Base-by-base conservation (phyloP, 148 eudicot species). In the Rhododendron simsii region DNA sequence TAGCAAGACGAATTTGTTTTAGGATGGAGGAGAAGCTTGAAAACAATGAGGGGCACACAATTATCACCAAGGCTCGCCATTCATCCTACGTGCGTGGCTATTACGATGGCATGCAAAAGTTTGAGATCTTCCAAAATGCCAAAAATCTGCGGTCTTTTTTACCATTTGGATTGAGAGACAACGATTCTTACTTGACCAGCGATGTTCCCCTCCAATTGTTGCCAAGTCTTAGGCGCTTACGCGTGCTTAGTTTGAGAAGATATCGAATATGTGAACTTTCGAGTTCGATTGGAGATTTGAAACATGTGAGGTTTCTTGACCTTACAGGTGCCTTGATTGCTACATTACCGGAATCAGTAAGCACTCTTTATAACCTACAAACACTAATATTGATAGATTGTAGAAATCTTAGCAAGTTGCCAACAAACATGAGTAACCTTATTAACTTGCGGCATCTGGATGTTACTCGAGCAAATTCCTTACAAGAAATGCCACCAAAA, bases 361-460 rank as follows among this genome's bases (percentile, higher is more conserved):
- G 78, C 15, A 15, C 53, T 82, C 81, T 86, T 61, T 50, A 28
- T 26, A 79, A 86, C 39, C 65, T 86, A 21, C 84, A 80, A 12
- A 67, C 79, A 8, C 12, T 80, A n/a, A 74, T 84, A 30, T 33
- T 84, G 14, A 18, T 33, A 47, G 30, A 16, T 0, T 84, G 86
- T 51, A 33, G n/a, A 15, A 28, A 74, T 74, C 78, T 74, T 0
- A 74, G 3, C 1, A 74, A 74, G 45, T 74, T 74, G 18, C 78
- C 78, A 0, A 4, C 18, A 30, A 12, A 74, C 21, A 35, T 4
- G 6, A 16, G 20, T 28, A 15, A 74, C 78, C 78, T 74, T 28
- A 15, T 74, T 35, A 33, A 33, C 69, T 20, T 86, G 61, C 84
- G 65, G 65, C 65, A 59, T 59, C 9, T 59, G 2, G 65, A 59